Evolutionary conservation across 2,329 filamentous ascomycete genomes (phyloP).

Genomic region (Cyphellophora europaea): DNA sequence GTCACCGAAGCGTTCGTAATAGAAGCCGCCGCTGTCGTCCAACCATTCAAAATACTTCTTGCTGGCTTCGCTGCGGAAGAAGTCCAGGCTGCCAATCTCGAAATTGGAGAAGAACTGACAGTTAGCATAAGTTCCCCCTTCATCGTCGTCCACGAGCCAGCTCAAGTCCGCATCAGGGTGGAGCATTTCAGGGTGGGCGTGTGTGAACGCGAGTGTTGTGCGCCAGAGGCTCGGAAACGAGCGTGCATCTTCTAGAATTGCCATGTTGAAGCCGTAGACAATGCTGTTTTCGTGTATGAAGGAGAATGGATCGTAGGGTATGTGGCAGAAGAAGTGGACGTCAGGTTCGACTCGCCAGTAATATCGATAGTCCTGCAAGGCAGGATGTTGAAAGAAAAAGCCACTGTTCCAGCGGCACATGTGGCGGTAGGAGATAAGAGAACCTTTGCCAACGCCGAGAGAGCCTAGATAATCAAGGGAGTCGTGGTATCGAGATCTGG

Average conservation of each 20-base stretch:
- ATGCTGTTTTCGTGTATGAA: conserved; percentile 26
- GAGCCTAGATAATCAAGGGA: conserved; percentile 25
- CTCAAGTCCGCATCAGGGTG: conserved; percentile 40
- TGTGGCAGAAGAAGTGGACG: conserved; percentile 46
- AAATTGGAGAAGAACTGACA: conserved; percentile 46
- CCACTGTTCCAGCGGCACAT: conserved; percentile 32
- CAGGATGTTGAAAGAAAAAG: conserved; percentile 31
- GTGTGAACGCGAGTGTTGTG: conserved; percentile 37
- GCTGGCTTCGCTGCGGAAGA: conserved; percentile 42
- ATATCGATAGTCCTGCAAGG: conserved; percentile 42
- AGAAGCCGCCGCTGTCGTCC: conserved; percentile 40
- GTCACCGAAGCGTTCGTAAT: conserved; percentile 38
- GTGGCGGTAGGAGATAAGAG: conserved; percentile 27
- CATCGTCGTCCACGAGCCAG: conserved; percentile 37
- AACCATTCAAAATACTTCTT: conserved; percentile 38
- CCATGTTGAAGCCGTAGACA: conserved; percentile 43
- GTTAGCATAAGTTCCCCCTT: conserved; percentile 31
- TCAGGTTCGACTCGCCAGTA: conserved; percentile 55
- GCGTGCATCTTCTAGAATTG: conserved; percentile 36
- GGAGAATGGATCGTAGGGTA: conserved; percentile 29
- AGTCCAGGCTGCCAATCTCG: conserved; percentile 40
- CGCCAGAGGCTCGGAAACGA: conserved; percentile 38
- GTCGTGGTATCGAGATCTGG: conserved; percentile 22
- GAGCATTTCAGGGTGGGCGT: conserved; percentile 34
- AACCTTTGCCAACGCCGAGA: conserved; percentile 26